These are phyloP conservation scores for Phialemoniopsis sp. DNA, from an alignment of 2,329 filamentous ascomycete species.

Conservation along the genomic window DNA sequence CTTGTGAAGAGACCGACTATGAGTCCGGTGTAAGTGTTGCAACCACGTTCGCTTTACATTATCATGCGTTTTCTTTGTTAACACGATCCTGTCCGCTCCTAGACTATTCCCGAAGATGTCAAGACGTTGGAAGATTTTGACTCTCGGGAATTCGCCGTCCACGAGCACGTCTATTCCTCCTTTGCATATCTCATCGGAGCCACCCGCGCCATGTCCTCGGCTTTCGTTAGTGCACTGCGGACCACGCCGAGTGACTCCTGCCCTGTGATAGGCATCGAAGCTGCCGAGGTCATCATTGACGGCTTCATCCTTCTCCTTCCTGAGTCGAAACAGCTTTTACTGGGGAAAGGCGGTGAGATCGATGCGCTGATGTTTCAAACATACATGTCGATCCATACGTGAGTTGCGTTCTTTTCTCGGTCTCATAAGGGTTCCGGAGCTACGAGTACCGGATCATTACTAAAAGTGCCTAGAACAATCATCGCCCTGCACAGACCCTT, in stretches of 20 bases:
- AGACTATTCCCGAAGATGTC: too few species aligned
- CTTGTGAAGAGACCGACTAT: constrained; percentile 60
- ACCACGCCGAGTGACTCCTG: too few species aligned
- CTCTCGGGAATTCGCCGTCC: constrained; percentile 52
- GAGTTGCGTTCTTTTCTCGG: too few species aligned
- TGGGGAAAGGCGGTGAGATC: constrained; percentile 20
- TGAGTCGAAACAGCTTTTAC: constrained; percentile 20
- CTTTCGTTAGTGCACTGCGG: constrained; percentile 11
- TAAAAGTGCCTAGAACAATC: constrained; percentile 23
- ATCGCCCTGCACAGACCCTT: constrained; percentile 33
- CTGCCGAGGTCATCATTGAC: constrained; percentile 27
- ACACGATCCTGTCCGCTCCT: too few species aligned
- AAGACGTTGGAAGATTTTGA: constrained; percentile 58
- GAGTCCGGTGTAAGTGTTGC: constrained; percentile 25
- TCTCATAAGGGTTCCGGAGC: too few species aligned
- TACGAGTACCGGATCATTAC: too few species aligned
- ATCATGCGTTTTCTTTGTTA: too few species aligned
- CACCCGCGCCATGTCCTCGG: constrained; percentile 30
- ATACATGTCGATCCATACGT: constrained; percentile 18
- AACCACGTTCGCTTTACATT: not conserved
- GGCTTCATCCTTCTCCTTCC: constrained; percentile 33
- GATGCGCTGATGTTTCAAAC: constrained; percentile 24
- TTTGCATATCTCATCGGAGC: constrained; percentile 65
- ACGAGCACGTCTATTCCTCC: constrained; percentile 58
- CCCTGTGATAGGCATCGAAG: constrained; percentile 23